Percentiles rank a stretch among this genome's conserved stretches.
These are phyloP conservation scores for Nitzschia palea DNA, from an alignment of 108 stramenopile genomes.

Conservation along the genomic window DNA sequence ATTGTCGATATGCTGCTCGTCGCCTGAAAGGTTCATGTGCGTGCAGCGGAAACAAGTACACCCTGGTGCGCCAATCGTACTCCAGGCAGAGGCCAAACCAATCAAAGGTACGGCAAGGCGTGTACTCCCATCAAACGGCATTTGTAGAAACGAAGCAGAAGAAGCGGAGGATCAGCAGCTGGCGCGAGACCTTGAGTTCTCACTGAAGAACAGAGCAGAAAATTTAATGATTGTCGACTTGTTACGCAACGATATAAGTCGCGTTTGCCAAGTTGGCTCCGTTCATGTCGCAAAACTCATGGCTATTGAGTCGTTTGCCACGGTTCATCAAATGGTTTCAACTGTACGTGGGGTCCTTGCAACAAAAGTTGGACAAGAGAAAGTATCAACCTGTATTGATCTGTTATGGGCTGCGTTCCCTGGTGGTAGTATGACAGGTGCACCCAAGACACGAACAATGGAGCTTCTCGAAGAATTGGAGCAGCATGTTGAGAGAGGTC, in stretches of 20 bases:
- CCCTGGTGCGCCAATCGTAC: constrained; percentile 12
- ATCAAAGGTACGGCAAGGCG: constrained; percentile 93
- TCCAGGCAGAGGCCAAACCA: constrained; percentile 92
- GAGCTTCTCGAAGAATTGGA: constrained; percentile 89
- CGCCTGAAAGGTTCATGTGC: constrained; percentile 92
- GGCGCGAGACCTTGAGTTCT: constrained; percentile 50
- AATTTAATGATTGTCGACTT: constrained; percentile 99
- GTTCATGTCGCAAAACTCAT: constrained; percentile 93
- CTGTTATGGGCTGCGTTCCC: constrained; percentile 92
- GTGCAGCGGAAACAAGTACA: constrained; percentile 42
- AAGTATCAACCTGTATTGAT: constrained; percentile 53
- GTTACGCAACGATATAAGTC: constrained; percentile 91
- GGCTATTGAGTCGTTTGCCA: constrained; percentile 94
- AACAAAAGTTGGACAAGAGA: constrained; percentile 12
- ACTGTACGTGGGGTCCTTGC: constrained; percentile 79
- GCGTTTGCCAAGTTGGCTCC: constrained; percentile 85
- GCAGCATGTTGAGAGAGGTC: constrained; percentile 69
- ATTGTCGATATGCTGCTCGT: constrained; percentile 88
- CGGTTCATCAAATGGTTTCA: constrained; percentile 96
- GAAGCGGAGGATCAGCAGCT: constrained; percentile 51
- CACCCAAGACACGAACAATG: constrained; percentile 94
- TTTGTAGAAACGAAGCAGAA: constrained; percentile 35
- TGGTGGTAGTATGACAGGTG: constrained; percentile 98
- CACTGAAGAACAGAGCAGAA: constrained; percentile 88
- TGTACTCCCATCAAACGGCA: constrained; percentile 34